Evolutionary conservation across 192 early-diverging fungal species (phyloP).

Genomic region (Entomortierella chlamydospora): DNA sequence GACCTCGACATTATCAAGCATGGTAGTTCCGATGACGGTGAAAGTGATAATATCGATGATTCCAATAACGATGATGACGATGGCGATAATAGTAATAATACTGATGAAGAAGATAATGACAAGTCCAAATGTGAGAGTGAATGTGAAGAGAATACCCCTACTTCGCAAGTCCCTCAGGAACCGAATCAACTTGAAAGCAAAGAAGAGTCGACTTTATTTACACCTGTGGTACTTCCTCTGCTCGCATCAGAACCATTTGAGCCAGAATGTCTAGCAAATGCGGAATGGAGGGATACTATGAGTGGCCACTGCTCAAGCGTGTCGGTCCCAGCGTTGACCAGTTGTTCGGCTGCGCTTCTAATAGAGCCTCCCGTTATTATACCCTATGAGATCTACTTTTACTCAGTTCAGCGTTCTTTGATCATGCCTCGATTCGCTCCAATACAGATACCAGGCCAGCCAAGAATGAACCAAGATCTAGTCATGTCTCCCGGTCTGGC

Average conservation of each 20-base stretch:
- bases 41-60: too few species aligned
- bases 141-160: too few species aligned
- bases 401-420: neutral
- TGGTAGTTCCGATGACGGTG: too few species aligned
- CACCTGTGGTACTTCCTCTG: neutral
- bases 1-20: too few species aligned
- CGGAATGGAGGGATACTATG: conserved; percentile 6
- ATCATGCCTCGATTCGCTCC: neutral
- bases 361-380: neutral
- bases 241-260: conserved; percentile 31
- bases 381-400: neutral
- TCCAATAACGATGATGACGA: too few species aligned
- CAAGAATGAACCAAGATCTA: too few species aligned
- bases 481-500: too few species aligned
- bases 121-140: neutral
- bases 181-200: neutral
- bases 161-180: too few species aligned
- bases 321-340: conserved; percentile 15
- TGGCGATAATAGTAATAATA: too few species aligned
- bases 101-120: too few species aligned
- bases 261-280: conserved; percentile 38
- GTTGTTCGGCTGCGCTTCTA: neutral
- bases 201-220: conserved; percentile 5
- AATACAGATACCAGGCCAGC: too few species aligned
- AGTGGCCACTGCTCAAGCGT: neutral